phyloP scores from a whole-genome alignment of 345 rosid species.

The Lumnitzera littorea region DNA sequence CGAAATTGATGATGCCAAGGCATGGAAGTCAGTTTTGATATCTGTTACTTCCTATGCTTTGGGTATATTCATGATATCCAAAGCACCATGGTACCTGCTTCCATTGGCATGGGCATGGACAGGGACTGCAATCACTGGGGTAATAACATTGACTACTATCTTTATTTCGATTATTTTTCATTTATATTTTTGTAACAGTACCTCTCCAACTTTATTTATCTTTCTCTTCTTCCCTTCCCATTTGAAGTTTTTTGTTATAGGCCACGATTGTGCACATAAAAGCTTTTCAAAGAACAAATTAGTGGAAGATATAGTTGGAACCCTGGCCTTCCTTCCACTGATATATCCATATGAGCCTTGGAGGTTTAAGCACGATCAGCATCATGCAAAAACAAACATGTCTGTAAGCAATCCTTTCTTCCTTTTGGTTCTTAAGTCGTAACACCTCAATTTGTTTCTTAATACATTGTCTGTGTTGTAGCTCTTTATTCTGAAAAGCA shows the following conservation, averaged over 20 bases:
- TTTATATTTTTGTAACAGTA: neutral
- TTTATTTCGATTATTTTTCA: neutral
- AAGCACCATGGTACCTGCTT: constrained; percentile 87
- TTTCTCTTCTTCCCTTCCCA: constrained; percentile 10
- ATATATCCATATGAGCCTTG: constrained; percentile 95
- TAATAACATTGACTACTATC: constrained; percentile 8
- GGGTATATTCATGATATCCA: constrained; percentile 81
- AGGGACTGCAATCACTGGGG: constrained; percentile 92
- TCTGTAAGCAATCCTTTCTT: constrained; percentile 15
- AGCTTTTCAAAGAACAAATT: constrained; percentile 87
- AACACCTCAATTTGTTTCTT: neutral
- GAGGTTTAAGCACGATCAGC: constrained; percentile 91
- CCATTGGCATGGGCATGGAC: constrained; percentile 99
- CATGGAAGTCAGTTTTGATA: constrained; percentile 77
- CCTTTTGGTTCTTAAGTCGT: neutral
- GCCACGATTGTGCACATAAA: constrained; percentile 97
- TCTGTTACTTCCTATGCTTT: constrained; percentile 71
- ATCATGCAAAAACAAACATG: constrained; percentile 98
- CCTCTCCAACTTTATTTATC: constrained; percentile 12
- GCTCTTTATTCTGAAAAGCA: too few relatives aligned
- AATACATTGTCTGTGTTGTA: neutral
- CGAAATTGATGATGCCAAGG: constrained; percentile 78
- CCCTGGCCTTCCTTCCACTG: constrained; percentile 79
- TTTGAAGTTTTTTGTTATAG: constrained; percentile 89
- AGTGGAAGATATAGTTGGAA: constrained; percentile 88